A percentile compares a stretch with the other conserved stretches of the same genome.
phyloP scores from a whole-genome alignment of 2,329 filamentous ascomycete species.

The Pseudopyrenochaeta lycopersici region DNA sequence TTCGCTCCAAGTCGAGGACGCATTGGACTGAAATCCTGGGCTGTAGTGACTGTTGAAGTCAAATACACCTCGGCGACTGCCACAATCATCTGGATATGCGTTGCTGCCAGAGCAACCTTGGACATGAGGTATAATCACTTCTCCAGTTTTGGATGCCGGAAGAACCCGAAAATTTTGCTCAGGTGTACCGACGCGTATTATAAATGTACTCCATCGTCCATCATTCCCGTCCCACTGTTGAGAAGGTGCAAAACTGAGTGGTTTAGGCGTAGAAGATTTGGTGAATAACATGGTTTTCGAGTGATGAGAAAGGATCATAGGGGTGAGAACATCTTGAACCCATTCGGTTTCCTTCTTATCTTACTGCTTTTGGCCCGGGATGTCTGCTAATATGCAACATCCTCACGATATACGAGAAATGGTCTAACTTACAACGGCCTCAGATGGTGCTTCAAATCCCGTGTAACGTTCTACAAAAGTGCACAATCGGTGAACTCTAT shows the following conservation, averaged over 20 bases:
- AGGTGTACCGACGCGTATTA: constrained; percentile 29
- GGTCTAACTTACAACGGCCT: too few species aligned
- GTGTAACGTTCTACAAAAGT: too few species aligned
- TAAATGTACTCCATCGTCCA: constrained; percentile 27
- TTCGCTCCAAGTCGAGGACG: constrained; percentile 9
- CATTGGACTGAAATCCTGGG: constrained; percentile 9
- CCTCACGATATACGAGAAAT: too few species aligned
- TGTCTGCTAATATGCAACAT: too few species aligned
- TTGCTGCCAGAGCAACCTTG: not conserved
- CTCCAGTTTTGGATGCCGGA: constrained; percentile 11
- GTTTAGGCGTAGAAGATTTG: too few species aligned
- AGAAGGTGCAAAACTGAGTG: not conserved
- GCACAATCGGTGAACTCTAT: too few species aligned
- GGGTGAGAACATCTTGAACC: too few species aligned
- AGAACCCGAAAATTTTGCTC: constrained; percentile 30
- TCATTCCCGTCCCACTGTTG: not conserved
- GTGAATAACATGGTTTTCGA: too few species aligned
- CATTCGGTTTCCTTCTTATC: too few species aligned
- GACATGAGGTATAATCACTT: constrained; percentile 11
- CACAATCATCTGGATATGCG: constrained; percentile 5
- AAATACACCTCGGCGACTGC: constrained; percentile 9
- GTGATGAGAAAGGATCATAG: too few species aligned
- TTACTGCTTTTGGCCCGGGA: too few species aligned
- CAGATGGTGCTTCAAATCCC: too few species aligned
- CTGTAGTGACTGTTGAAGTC: constrained; percentile 6